Conservation (phyloP, 2,329 filamentous ascomycete species). For the Phialophora chinensis region DNA sequence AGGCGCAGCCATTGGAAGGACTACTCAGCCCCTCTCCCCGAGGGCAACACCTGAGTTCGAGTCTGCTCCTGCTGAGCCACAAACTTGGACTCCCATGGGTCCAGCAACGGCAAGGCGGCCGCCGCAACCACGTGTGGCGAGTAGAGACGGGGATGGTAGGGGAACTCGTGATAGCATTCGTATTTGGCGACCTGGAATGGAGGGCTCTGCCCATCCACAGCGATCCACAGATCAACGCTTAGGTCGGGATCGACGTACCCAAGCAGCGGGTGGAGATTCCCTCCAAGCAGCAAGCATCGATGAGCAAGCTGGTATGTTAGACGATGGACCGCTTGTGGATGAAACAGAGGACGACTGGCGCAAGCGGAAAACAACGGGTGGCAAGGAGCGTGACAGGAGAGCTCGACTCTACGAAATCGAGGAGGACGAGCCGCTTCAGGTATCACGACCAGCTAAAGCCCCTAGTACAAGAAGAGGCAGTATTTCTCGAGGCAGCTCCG, state of each 20-base stretch:
- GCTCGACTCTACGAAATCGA: constrained; percentile 35
- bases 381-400: constrained; percentile 29
- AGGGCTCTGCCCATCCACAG: background rate
- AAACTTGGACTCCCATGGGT: constrained; percentile 1
- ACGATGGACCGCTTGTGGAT: constrained; percentile 48
- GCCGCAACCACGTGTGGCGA: background rate
- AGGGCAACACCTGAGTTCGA: constrained; percentile 6
- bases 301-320: background rate
- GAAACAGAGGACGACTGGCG: constrained; percentile 15
- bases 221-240: background rate
- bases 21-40: background rate
- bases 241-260: background rate
- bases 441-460: constrained; percentile 7
- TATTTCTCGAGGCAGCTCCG: constrained; percentile 17
- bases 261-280: background rate
- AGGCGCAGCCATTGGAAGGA: background rate
- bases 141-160: background rate
- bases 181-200: constrained; percentile 8
- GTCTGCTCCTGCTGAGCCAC: background rate
- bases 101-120: background rate
- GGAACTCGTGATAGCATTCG: background rate
- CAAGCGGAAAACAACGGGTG: constrained; percentile 9
- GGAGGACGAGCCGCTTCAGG: constrained; percentile 19
- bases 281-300: background rate
- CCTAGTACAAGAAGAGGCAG: constrained; percentile 16